Evolutionary conservation across 495 filamentous ascomycete genomes (phyloP).

Genomic region (Penicillium angulare): DNA sequence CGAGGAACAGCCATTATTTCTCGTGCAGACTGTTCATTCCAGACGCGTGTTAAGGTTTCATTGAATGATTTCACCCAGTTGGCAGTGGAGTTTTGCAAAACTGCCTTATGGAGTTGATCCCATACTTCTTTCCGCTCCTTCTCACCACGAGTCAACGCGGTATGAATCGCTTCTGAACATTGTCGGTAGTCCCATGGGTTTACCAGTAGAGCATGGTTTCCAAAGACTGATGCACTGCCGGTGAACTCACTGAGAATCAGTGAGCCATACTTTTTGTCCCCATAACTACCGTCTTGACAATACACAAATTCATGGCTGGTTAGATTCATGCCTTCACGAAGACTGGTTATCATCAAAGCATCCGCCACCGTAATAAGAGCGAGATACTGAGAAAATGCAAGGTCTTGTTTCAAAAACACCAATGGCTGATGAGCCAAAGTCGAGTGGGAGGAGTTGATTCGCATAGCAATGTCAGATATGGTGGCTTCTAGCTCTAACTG

Average conservation of each 20-base stretch:
- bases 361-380: constrained; percentile 85
- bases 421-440: constrained; percentile 86
- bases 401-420: constrained; percentile 93
- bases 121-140: constrained; percentile 73
- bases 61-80: constrained; percentile 79
- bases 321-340: constrained; percentile 94
- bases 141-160: constrained; percentile 71
- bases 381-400: constrained; percentile 85
- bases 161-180: constrained; percentile 78
- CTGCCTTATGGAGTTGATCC: constrained; percentile 67
- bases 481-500: constrained; percentile 81
- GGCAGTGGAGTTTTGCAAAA: constrained; percentile 75
- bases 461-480: constrained; percentile 86
- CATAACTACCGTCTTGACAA: constrained; percentile 81
- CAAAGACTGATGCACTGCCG: constrained; percentile 82
- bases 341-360: constrained; percentile 85
- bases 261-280: constrained; percentile 75
- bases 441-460: constrained; percentile 85
- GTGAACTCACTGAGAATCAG: constrained; percentile 93
- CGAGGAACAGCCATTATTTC: constrained; percentile 84
- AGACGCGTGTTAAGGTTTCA: constrained; percentile 64
- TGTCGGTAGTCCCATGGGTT: constrained; percentile 93
- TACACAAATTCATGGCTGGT: constrained; percentile 90
- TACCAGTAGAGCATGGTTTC: constrained; percentile 66
- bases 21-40: constrained; percentile 77